Conservation (phyloP, 305 asterid genomes). For the Ruellia speciosa region DNA sequence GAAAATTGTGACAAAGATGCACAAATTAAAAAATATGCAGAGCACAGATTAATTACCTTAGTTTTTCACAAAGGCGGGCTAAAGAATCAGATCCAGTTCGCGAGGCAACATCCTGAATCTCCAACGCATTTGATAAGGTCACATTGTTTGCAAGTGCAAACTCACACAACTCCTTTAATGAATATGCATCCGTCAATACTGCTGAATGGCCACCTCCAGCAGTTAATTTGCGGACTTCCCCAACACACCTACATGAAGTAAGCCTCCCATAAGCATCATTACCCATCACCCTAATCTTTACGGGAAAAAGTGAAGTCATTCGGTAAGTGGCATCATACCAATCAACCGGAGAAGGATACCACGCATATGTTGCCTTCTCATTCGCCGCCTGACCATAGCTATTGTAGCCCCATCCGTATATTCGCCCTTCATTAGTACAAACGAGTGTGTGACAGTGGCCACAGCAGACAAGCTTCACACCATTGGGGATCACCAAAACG, state of each 20-base stretch:
- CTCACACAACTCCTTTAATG: conserved; percentile 95
- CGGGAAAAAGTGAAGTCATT: conserved; percentile 7
- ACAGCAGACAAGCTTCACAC: conserved; percentile 70
- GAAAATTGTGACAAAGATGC: no score
- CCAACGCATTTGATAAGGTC: conserved; percentile 58
- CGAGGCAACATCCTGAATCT: conserved; percentile 72
- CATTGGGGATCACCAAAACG: conserved; percentile 61
- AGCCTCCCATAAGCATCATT: no score
- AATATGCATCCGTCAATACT: conserved; percentile 89
- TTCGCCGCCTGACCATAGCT: conserved; percentile 97
- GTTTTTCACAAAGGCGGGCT: conserved; percentile 75
- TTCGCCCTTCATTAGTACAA: conserved; percentile 79
- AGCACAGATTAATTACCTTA: conserved; percentile 37
- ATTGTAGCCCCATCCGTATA: conserved; percentile 97
- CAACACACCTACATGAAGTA: conserved; percentile 56
- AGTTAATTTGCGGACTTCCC: conserved; percentile 80
- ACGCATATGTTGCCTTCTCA: conserved; percentile 77
- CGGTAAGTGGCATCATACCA: conserved; percentile 46
- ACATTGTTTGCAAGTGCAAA: conserved; percentile 65
- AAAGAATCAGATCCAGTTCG: conserved; percentile 85
- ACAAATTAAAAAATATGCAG: no score
- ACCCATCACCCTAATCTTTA: not conserved
- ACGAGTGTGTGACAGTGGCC: conserved; percentile 94
- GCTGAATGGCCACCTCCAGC: conserved; percentile 99
- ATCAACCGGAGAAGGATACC: conserved; percentile 96